phyloP scores from a whole-genome alignment of 768 basidiomycete species.

The Auriculariales sp. region DNA sequence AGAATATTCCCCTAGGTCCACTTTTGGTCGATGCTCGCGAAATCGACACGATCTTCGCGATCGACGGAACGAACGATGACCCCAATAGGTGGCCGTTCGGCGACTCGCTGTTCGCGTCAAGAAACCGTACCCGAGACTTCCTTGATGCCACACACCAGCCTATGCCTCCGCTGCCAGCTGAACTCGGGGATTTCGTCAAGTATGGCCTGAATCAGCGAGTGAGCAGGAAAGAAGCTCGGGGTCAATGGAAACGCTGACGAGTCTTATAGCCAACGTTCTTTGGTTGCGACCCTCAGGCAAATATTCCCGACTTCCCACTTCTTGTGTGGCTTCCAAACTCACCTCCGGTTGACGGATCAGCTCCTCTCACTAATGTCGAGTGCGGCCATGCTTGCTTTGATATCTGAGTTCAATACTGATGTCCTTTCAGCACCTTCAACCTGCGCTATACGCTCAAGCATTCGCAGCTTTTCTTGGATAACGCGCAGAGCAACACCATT shows the following conservation, averaged over 20 bases:
- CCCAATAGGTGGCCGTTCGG: conserved; percentile 57
- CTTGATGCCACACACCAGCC: conserved; percentile 37
- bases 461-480: conserved; percentile 42
- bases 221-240: conserved; percentile 15
- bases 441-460: conserved; percentile 44
- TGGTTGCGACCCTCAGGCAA: conserved; percentile 46
- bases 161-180: conserved; percentile 50
- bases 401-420: background rate
- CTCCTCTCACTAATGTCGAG: conserved; percentile 51
- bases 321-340: conserved; percentile 67
- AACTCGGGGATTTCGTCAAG: conserved; percentile 33
- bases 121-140: conserved; percentile 28
- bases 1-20: conserved; percentile 58
- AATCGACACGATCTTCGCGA: conserved; percentile 62
- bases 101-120: conserved; percentile 30
- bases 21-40: conserved; percentile 53
- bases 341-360: conserved; percentile 46
- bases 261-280: conserved; percentile 33
- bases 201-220: conserved; percentile 52
- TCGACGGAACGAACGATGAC: conserved; percentile 53
- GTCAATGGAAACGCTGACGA: background rate
- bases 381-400: background rate
- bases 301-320: conserved; percentile 44
- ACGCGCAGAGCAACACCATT: conserved; percentile 38
- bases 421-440: conserved; percentile 32